Percentiles rank a stretch among this genome's conserved stretches.
Conservation (phyloP, 768 basidiomycete genomes). For the Termitomyces sp. region DNA sequence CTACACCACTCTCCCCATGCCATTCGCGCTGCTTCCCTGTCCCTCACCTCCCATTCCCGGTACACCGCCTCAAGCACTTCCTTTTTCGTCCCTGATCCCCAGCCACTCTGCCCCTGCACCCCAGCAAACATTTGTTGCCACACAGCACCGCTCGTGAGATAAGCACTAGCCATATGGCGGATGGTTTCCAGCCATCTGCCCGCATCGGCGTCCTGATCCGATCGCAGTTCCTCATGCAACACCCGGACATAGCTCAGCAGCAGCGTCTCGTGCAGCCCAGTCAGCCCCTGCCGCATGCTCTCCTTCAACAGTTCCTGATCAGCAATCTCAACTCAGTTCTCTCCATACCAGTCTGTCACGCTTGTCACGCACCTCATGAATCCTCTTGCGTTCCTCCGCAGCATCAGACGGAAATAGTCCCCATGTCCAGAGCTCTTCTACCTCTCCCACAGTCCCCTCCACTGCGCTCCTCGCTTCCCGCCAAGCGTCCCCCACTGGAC, state of each 20-base stretch:
- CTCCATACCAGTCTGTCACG: neutral
- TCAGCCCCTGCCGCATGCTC: slow-evolving; percentile 38
- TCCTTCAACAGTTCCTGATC: slow-evolving; percentile 38
- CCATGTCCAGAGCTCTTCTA: slow-evolving; percentile 50
- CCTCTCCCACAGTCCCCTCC: slow-evolving; percentile 22
- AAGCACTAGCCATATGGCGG: slow-evolving; percentile 34
- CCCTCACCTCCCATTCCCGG: neutral
- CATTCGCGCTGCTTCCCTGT: neutral
- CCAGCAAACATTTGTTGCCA: slow-evolving; percentile 39
- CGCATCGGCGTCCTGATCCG: slow-evolving; percentile 24
- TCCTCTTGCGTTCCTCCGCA: slow-evolving; percentile 14
- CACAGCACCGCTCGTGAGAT: slow-evolving; percentile 37
- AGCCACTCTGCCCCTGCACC: slow-evolving; percentile 12
- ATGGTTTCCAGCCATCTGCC: slow-evolving; percentile 25
- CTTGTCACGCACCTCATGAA: slow-evolving; percentile 29
- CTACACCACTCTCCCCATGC: too few relatives aligned
- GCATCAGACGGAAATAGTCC: slow-evolving; percentile 30
- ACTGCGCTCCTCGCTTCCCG: slow-evolving; percentile 37
- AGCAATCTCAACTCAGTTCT: slow-evolving; percentile 4
- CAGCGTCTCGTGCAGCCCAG: slow-evolving; percentile 40
- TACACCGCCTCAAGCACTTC: neutral
- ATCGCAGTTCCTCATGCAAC: slow-evolving; percentile 21
- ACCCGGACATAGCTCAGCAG: slow-evolving; percentile 40
- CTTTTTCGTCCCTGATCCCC: neutral
- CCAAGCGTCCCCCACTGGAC: slow-evolving; percentile 32